Evolutionary conservation across 2,329 filamentous ascomycete species (phyloP), one percentile per base, ranked within the genome.

Genomic region (Penicillium sp.): DNA sequence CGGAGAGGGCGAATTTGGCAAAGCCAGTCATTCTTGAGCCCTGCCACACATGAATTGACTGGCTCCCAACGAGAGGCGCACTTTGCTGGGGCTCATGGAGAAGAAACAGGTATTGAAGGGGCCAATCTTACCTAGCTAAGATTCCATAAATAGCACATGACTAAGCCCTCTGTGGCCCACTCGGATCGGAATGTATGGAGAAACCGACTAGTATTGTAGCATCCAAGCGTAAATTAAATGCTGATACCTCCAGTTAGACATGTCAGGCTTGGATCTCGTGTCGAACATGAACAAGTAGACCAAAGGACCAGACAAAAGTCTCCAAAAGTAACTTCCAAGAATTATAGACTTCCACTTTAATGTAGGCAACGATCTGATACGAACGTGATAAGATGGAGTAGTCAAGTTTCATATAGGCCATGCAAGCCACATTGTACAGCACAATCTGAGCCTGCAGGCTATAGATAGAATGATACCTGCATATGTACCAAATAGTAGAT

Each of bases 21-120:
- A 74, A 61, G 51, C 71, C 66, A 64, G 61, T 72, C 72, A 74
- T 75, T 47, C 60, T 72, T 65, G 54, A 59, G 57, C 57, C 61
- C 44, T 56, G 24, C 50, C 59, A 64, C 55, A 60, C 65, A 70
- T 66, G 52, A 53, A 64, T 63, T 64, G 61, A 51, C 62, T 62
- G 66, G 67, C 68, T 67, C 61, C 52, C 38, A 29, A 43, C 31
- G 39, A 51, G 38, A 52, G 20, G 50, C 50, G 24, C 40, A 46
- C 37, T 48, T 42, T 48, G 31, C n/a, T 18, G 20, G 26, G 24
- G 49, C 49, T 35, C 49, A 34, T 51, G n/a, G 14, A 44, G 20
- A 45, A 22, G n/a, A 51, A 51, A 44, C 39, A 44, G n/a, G 39
- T 43, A 10, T 18, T 44, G 49, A 55, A 46, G 32, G 46, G 45